A percentile compares a stretch with the other conserved stretches of the same genome.
These are phyloP conservation scores for Globisporangium cystogenes DNA, from an alignment of 352 stramenopile species.

Conservation along the genomic window DNA sequence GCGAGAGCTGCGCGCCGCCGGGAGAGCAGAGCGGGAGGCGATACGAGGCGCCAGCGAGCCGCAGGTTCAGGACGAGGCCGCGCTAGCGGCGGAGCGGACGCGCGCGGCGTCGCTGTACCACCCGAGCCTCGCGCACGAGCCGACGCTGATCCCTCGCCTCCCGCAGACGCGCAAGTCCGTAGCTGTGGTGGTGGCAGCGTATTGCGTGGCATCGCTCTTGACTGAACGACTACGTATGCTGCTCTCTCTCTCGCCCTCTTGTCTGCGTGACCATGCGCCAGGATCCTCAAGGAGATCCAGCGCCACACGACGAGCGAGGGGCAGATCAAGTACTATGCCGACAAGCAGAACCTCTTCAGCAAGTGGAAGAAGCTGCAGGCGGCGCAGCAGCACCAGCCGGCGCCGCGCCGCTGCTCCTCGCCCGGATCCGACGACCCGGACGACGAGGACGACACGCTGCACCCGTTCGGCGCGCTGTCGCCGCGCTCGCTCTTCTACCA, in stretches of 20 bases:
- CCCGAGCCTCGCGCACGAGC: constrained; percentile 20
- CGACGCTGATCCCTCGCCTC: constrained; percentile 43
- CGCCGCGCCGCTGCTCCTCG: too few relatives aligned
- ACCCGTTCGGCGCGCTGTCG: constrained; percentile 34
- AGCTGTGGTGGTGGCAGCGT: not conserved
- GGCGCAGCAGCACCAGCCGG: constrained; percentile 43
- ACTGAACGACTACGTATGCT: too few relatives aligned
- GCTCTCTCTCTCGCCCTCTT: too few relatives aligned
- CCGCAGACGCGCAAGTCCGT: constrained; percentile 59
- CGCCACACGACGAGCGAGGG: constrained; percentile 40
- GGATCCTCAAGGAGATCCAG: constrained; percentile 58
- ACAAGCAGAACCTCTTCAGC: constrained; percentile 67
- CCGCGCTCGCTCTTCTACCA: constrained; percentile 65
- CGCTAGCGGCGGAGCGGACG: constrained; percentile 4
- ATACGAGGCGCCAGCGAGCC: not conserved
- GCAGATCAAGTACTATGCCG: constrained; percentile 59
- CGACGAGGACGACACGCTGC: constrained; percentile 11
- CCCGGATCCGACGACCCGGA: too few relatives aligned
- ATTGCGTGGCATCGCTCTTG: not conserved
- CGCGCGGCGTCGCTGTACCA: constrained; percentile 24
- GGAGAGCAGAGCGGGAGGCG: not conserved
- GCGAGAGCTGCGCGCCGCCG: not conserved
- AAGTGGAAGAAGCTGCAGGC: constrained; percentile 73
- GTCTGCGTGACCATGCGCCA: too few relatives aligned
- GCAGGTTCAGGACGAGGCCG: constrained; percentile 8